Base-by-base conservation (phyloP, 2,329 filamentous ascomycete species). In the Botrytis fabae region DNA sequence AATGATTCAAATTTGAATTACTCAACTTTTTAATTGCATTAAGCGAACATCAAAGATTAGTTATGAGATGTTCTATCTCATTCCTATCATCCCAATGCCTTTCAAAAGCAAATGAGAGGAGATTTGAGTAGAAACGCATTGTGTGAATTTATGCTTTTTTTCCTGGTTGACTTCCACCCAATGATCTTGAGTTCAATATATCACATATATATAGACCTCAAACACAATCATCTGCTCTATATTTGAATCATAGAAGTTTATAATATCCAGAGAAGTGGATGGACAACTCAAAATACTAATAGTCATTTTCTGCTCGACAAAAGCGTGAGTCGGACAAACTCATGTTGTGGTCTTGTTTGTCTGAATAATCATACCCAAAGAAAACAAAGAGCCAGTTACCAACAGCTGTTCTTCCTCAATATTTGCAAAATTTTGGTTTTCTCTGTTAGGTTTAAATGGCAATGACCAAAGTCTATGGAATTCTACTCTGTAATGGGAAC, bases 51-150 rank as follows among this genome's bases (percentile, higher is more conserved):
- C 4, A 5, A 6, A 22, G 1, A 59, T 8, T 0, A 7, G 4
- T 12, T 1, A 35, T 25, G 22, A 1, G 0, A 22, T 25, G 3
- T 14, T 38, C 0, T 32, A 38, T 22, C 32, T 25, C 5, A 0
- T 60, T 35, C 9, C 9, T 0, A 35, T 7, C 4, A 38, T 25
- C 25, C 18, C 2, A 28, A 22, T 1, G 2, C 9, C 4, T 12
- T 7, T 2, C 5, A 1, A 7, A 4, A 38, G 3, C 18, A 2
- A 35, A 38, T 1, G 2, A 22, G 32, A 12, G 20, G 18, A 60
- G 32, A 3, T 12, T 38, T 22, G 32, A 35, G 32, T 8, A 25
- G 28, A 25, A 60, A 60, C 1, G 22, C 4, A 60, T 38, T 6
- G 9, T 14, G 3, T 14, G 32, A 60, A 60, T 35, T 22, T 4